Conservation (phyloP, 2,329 filamentous ascomycete species). For the Aspergillus novofumigatus region DNA sequence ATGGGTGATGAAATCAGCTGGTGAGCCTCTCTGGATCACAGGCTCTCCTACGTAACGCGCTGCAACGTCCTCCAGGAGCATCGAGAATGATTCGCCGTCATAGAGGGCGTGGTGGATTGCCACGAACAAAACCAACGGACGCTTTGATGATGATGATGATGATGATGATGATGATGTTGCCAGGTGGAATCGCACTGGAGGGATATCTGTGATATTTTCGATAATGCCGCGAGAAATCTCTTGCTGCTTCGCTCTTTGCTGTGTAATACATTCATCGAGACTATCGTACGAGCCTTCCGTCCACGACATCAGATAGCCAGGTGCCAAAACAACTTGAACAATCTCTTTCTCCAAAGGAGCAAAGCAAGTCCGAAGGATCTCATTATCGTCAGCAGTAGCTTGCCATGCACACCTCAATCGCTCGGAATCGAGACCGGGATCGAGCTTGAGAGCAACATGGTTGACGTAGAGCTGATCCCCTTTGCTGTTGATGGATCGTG, state of each 20-base stretch:
- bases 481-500: slow-evolving; percentile 32
- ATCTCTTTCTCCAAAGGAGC: slow-evolving; percentile 31
- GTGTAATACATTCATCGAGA: slow-evolving; percentile 12
- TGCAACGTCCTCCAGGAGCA: slow-evolving; percentile 32
- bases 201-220: slow-evolving; percentile 17
- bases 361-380: slow-evolving; percentile 40
- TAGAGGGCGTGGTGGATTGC: slow-evolving; percentile 38
- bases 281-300: slow-evolving; percentile 13
- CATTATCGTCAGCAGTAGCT: slow-evolving; percentile 25
- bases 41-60: slow-evolving; percentile 18
- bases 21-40: slow-evolving; percentile 14
- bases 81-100: slow-evolving; percentile 31
- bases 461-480: slow-evolving; percentile 36
- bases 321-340: slow-evolving; percentile 32
- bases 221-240: slow-evolving; percentile 23
- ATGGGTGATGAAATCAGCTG: slow-evolving; percentile 25
- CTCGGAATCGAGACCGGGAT: slow-evolving; percentile 21
- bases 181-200: slow-evolving; percentile 27
- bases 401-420: slow-evolving; percentile 27
- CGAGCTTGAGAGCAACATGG: slow-evolving; percentile 35
- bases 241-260: slow-evolving; percentile 6
- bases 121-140: slow-evolving; percentile 22
- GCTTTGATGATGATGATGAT: slow-evolving; percentile 6
- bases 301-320: slow-evolving; percentile 16
- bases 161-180: slow-evolving; percentile 8